phyloP scores from a whole-genome alignment of 345 rosid species.

The Hirschfeldia incana region DNA sequence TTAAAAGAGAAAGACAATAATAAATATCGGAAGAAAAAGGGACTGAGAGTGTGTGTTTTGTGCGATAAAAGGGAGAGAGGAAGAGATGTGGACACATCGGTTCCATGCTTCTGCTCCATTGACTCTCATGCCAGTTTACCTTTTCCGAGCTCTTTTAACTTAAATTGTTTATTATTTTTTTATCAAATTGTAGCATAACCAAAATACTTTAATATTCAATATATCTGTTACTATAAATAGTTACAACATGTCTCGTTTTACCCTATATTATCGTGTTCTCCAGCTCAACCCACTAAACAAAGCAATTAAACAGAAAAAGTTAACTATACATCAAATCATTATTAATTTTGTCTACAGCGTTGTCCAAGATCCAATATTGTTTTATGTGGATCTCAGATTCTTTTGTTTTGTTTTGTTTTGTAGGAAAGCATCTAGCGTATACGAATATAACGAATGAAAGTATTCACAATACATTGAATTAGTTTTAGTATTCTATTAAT shows the following conservation, averaged over 20 bases:
- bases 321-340: background rate
- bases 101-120: constrained; percentile 53
- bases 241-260: constrained; percentile 19
- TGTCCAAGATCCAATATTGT: background rate
- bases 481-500: background rate
- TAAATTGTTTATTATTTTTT: constrained; percentile 12
- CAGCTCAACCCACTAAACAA: constrained; percentile 21
- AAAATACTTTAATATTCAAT: constrained; percentile 22
- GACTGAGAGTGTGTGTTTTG: constrained; percentile 40
- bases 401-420: background rate
- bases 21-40: constrained; percentile 11
- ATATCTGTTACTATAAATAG: constrained; percentile 32
- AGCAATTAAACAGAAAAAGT: background rate
- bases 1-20: background rate
- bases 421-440: background rate
- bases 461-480: background rate
- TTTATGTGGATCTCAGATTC: background rate
- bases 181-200: constrained; percentile 27
- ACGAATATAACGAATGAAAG: background rate
- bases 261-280: constrained; percentile 18
- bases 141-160: constrained; percentile 32
- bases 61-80: constrained; percentile 39
- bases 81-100: constrained; percentile 68
- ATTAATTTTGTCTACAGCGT: background rate
- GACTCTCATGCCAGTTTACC: constrained; percentile 41